These are phyloP conservation scores for Mycena sp. DNA, from an alignment of 1,284 basidiomycete genomes.

Conservation along the genomic window DNA sequence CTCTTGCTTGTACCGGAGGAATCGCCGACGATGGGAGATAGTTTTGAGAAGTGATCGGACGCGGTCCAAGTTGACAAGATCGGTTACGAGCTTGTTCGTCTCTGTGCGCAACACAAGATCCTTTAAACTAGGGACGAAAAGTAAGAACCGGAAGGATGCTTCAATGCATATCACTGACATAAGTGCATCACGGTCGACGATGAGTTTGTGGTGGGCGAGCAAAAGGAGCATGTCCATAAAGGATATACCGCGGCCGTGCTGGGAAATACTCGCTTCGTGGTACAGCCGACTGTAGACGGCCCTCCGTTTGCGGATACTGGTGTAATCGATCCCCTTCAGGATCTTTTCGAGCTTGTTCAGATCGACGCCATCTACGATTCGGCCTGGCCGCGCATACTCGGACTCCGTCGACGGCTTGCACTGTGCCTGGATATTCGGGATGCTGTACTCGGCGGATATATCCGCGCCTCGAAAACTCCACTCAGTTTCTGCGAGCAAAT, in stretches of 20 bases:
- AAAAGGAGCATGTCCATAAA: conserved; percentile 93
- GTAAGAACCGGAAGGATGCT: background rate
- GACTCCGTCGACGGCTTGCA: conserved; percentile 50
- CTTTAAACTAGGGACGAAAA: conserved; percentile 65
- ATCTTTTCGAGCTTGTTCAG: conserved; percentile 66
- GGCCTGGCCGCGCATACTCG: conserved; percentile 40
- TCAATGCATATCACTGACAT: conserved; percentile 60
- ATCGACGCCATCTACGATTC: conserved; percentile 67
- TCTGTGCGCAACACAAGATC: conserved; percentile 83
- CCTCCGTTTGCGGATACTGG: conserved; percentile 70
- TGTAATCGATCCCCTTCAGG: conserved; percentile 73
- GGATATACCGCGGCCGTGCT: conserved; percentile 83
- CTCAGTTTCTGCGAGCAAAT: conserved; percentile 67
- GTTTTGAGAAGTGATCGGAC: conserved; percentile 83
- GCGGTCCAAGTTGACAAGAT: conserved; percentile 86
- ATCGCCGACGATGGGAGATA: conserved; percentile 78
- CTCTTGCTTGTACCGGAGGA: conserved; percentile 58
- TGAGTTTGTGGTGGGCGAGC: conserved; percentile 92
- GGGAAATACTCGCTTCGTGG: conserved; percentile 85
- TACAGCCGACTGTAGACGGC: conserved; percentile 80
- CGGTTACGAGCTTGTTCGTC: conserved; percentile 82
- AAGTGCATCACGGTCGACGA: conserved; percentile 89
- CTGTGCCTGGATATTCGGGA: conserved; percentile 65
- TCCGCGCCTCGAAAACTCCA: conserved; percentile 86
- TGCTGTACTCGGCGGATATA: conserved; percentile 76